A percentile compares a stretch with the other conserved stretches of the same genome.
phyloP scores from a whole-genome alignment of 306 rosid genomes.

The Nissolia schottii region DNA sequence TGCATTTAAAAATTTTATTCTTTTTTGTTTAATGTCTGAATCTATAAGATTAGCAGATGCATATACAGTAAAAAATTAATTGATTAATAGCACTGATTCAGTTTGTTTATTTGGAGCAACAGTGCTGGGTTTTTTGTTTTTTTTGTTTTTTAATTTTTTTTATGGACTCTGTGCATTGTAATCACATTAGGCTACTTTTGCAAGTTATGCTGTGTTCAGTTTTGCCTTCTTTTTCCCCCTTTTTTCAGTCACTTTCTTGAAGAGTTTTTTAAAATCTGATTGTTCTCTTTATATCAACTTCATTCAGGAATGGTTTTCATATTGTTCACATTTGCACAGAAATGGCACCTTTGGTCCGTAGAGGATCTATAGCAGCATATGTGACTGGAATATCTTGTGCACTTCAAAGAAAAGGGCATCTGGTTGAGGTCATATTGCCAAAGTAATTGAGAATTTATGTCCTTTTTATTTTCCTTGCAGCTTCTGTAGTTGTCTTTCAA shows the following conservation, averaged over 20 bases:
- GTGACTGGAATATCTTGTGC: conserved; percentile 85
- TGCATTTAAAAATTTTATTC: conserved; percentile 2
- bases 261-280: conserved; percentile 19
- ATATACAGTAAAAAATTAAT: neutral
- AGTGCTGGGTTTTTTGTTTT: too few relatives aligned
- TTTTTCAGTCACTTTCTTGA: neutral
- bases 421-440: conserved; percentile 90
- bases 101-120: neutral
- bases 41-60: neutral
- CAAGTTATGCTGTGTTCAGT: neutral
- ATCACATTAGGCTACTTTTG: neutral
- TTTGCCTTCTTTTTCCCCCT: neutral
- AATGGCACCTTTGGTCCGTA: conserved; percentile 73
- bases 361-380: conserved; percentile 74
- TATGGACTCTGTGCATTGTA: neutral
- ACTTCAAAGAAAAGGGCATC: conserved; percentile 81
- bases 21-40: neutral
- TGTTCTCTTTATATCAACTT: conserved; percentile 29
- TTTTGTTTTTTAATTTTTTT: too few relatives aligned
- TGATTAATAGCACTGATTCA: neutral
- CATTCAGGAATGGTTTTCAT: conserved; percentile 67
- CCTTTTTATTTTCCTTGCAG: conserved; percentile 17
- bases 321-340: conserved; percentile 87
- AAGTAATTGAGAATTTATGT: conserved; percentile 47
- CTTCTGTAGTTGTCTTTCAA: conserved; percentile 1